Evolutionary conservation across 2,329 filamentous ascomycete genomes (phyloP).

Genomic region (Fusarium sterilihyphosum): DNA sequence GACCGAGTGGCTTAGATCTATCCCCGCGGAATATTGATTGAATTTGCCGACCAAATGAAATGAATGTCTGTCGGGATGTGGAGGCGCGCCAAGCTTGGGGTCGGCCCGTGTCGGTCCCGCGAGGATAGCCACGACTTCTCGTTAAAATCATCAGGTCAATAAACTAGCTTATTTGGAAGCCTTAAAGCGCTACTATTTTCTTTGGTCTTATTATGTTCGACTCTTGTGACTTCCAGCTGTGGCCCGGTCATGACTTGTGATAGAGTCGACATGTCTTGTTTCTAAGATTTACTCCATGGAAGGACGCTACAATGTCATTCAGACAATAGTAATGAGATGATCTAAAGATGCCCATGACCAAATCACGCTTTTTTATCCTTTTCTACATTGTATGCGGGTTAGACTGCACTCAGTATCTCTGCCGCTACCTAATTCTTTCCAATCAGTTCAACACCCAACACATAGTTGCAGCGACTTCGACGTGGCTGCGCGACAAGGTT

Average conservation of each 20-base stretch:
- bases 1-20: no score
- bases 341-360: neutral
- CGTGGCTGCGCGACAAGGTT: accelerated
- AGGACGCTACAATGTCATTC: neutral
- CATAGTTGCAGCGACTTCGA: neutral
- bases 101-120: neutral
- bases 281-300: accelerated
- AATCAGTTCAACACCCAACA: neutral
- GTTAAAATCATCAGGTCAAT: neutral
- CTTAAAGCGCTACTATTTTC: neutral
- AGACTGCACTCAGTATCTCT: accelerated
- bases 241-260: neutral
- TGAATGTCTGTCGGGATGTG: neutral
- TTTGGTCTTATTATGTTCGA: accelerated
- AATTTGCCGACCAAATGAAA: no score
- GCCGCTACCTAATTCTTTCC: accelerated
- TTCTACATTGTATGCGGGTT: accelerated
- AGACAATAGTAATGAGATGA: neutral
- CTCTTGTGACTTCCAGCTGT: no score
- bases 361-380: accelerated
- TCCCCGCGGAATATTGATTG: no score
- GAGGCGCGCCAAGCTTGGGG: neutral
- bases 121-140: neutral
- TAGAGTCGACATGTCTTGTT: neutral
- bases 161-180: accelerated